A percentile compares a stretch with the other conserved stretches of the same genome.
Evolutionary conservation across 2,329 filamentous ascomycete species (phyloP).

Genomic region (Pseudogymnoascus sp.): DNA sequence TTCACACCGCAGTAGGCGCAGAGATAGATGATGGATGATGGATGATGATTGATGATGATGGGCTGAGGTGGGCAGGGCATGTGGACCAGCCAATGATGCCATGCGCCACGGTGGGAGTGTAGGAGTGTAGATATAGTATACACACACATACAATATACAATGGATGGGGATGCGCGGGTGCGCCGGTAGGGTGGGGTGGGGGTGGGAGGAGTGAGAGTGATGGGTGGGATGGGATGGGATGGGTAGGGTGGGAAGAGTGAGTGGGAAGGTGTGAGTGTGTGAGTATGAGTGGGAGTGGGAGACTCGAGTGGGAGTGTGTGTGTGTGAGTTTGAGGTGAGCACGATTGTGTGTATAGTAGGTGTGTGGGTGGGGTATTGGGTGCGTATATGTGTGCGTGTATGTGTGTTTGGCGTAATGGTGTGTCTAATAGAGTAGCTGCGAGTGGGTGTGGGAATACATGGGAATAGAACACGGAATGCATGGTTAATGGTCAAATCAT

Average conservation of each 20-base stretch:
- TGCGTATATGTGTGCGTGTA: neutral
- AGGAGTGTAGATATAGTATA: neutral
- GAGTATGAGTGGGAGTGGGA: neutral
- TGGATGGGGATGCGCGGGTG: neutral
- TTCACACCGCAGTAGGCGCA: neutral
- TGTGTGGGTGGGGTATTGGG: neutral
- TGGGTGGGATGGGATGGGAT: neutral
- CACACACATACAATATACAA: neutral
- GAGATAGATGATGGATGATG: no score
- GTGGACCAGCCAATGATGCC: constrained; percentile 8
- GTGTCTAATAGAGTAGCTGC: neutral
- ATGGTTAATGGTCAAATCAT: neutral
- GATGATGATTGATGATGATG: no score
- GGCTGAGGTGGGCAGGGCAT: constrained; percentile 7
- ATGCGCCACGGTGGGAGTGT: neutral
- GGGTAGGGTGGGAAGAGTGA: neutral
- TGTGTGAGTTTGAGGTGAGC: neutral
- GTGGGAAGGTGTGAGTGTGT: neutral
- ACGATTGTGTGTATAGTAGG: neutral
- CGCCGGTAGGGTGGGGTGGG: neutral
- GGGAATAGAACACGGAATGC: neutral
- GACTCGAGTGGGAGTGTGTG: neutral
- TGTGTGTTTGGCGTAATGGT: neutral
- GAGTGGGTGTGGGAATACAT: neutral
- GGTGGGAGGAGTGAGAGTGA: neutral